Evolutionary conservation across 2,329 filamentous ascomycete species (phyloP).

Genomic region (Xylariomycetidae sp.): DNA sequence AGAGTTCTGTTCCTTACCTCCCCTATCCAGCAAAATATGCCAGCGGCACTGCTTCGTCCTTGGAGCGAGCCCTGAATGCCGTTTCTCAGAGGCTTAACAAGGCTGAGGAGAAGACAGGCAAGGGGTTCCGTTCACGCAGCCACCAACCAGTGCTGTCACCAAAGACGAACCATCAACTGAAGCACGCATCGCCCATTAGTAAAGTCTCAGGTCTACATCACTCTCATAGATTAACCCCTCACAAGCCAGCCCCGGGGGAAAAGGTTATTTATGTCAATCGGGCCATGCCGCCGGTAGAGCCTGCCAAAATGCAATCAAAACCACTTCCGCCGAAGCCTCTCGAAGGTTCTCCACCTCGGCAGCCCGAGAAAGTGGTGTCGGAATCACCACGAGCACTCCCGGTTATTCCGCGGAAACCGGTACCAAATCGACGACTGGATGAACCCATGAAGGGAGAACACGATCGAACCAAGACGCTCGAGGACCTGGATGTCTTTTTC

Average conservation of each 20-base stretch:
- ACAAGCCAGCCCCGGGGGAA: conserved; percentile 7
- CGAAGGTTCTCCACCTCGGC: conserved; percentile 2
- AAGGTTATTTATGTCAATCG: conserved; percentile 14
- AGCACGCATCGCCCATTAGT: too few species aligned
- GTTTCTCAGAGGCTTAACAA: conserved; percentile 21
- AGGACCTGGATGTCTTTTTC: conserved; percentile 23
- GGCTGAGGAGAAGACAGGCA: conserved; percentile 11
- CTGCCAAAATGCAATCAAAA: too few species aligned
- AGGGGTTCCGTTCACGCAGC: conserved; percentile 1
- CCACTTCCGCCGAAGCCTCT: conserved; percentile 13
- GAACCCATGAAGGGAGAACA: conserved; percentile 17
- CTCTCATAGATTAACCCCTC: too few species aligned
- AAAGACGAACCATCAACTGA: conserved; percentile 12
- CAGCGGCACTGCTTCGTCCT: conserved; percentile 22
- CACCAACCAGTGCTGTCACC: conserved; percentile 6
- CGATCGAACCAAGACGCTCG: conserved; percentile 16
- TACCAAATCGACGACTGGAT: too few species aligned
- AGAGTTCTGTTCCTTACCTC: conserved; percentile 20
- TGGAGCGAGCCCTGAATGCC: conserved; percentile 26
- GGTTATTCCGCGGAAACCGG: too few species aligned
- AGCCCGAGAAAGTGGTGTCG: too few species aligned
- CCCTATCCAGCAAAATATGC: conserved; percentile 25
- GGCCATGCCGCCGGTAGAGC: conserved; percentile 13
- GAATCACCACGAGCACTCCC: too few species aligned
- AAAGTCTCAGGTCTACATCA: too few species aligned